Evolutionary conservation across 1,284 basidiomycete genomes (phyloP).

Genomic region (Polyporus tsugae): DNA sequence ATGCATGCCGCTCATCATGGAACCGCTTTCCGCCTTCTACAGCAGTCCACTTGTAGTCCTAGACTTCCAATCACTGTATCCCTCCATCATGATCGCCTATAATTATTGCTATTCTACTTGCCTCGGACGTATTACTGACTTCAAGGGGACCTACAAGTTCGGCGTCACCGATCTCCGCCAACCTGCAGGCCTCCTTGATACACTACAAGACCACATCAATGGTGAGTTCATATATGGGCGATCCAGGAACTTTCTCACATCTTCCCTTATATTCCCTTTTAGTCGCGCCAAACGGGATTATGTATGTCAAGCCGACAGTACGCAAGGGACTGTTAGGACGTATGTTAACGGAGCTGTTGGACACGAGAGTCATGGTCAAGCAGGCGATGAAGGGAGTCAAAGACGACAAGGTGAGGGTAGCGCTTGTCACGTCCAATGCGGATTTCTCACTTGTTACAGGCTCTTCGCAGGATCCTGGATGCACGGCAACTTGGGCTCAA

Average conservation of each 20-base stretch:
- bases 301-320: constrained; percentile 90
- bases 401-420: constrained; percentile 71
- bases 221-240: constrained; percentile 49
- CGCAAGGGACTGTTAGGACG: constrained; percentile 88
- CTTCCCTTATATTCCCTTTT: background rate
- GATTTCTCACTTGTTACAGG: constrained; percentile 52
- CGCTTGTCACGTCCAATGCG: constrained; percentile 1
- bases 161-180: constrained; percentile 84
- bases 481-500: constrained; percentile 91
- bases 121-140: constrained; percentile 86
- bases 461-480: constrained; percentile 78
- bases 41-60: constrained; percentile 91
- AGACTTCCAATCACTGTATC: constrained; percentile 97
- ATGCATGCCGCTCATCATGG: constrained; percentile 94
- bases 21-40: constrained; percentile 94
- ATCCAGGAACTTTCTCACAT: background rate
- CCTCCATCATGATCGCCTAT: constrained; percentile 98
- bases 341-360: constrained; percentile 93
- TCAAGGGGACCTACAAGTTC: constrained; percentile 90
- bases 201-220: constrained; percentile 77
- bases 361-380: constrained; percentile 98
- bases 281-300: constrained; percentile 96
- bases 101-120: constrained; percentile 98
- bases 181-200: constrained; percentile 73
- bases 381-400: constrained; percentile 89